Evolutionary conservation across 495 filamentous ascomycete species (phyloP).

Genomic region (Trichoderma orchidacearum): DNA sequence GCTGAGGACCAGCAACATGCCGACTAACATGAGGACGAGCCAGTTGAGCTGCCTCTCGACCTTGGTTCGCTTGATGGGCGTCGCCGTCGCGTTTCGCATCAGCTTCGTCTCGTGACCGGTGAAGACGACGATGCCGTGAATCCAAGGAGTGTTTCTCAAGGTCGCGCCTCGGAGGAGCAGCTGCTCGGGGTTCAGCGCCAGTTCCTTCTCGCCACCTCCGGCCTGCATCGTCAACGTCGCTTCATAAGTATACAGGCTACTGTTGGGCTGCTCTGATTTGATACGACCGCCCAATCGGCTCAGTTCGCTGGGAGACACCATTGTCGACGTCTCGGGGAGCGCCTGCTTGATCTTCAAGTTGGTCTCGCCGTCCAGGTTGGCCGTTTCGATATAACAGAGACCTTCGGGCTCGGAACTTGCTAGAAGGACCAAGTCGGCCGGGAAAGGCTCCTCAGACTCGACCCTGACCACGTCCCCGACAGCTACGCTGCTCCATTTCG

Average conservation of each 20-base stretch:
- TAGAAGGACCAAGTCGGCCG: slow-evolving; percentile 82
- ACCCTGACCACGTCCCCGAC: slow-evolving; percentile 94
- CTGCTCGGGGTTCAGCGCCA: slow-evolving; percentile 53
- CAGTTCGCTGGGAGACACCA: slow-evolving; percentile 79
- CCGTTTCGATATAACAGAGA: slow-evolving; percentile 97
- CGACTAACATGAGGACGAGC: slow-evolving; percentile 81
- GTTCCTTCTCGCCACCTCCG: slow-evolving; percentile 91
- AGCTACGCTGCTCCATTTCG: slow-evolving; percentile 83
- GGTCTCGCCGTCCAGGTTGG: slow-evolving; percentile 95
- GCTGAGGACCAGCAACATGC: slow-evolving; percentile 71
- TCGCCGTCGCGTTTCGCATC: slow-evolving; percentile 96
- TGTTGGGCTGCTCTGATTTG: slow-evolving; percentile 95
- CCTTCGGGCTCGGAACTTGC: slow-evolving; percentile 96
- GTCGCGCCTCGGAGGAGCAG: slow-evolving; percentile 86
- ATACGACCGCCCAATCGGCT: slow-evolving; percentile 76
- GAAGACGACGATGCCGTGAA: slow-evolving; percentile 93
- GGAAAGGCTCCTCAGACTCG: slow-evolving; percentile 92
- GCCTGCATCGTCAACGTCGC: slow-evolving; percentile 86
- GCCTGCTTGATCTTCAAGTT: slow-evolving; percentile 99
- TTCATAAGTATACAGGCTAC: slow-evolving; percentile 96
- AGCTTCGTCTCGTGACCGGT: slow-evolving; percentile 98
- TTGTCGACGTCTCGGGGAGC: slow-evolving; percentile 78
- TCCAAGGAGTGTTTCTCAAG: slow-evolving; percentile 92
- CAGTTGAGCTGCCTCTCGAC: slow-evolving; percentile 88
- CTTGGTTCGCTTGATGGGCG: slow-evolving; percentile 93